phyloP scores from a whole-genome alignment of 2,329 filamentous ascomycete species.

The Alternaria arborescens region DNA sequence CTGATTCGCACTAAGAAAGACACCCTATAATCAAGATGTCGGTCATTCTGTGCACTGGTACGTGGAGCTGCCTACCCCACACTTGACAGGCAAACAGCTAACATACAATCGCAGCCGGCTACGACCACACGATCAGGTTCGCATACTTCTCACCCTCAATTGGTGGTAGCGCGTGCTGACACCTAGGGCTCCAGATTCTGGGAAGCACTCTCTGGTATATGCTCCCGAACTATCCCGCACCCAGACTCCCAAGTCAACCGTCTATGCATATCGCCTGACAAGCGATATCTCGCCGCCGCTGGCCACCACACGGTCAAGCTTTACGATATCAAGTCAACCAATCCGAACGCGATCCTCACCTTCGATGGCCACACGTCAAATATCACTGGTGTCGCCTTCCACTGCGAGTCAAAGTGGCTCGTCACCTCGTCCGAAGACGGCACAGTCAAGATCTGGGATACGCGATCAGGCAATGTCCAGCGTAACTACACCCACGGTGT shows the following conservation, averaged over 20 bases:
- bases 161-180: slow-evolving; percentile 19
- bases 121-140: slow-evolving; percentile 79
- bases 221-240: slow-evolving; percentile 96
- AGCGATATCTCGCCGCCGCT: slow-evolving; percentile 87
- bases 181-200: slow-evolving; percentile 74
- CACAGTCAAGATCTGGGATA: slow-evolving; percentile 98
- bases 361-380: slow-evolving; percentile 98
- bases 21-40: slow-evolving; percentile 59
- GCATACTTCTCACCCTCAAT: slow-evolving; percentile 21
- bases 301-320: slow-evolving; percentile 91
- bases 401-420: slow-evolving; percentile 99
- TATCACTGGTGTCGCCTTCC: slow-evolving; percentile 95
- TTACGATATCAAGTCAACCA: slow-evolving; percentile 98
- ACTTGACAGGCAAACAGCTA: slow-evolving; percentile 22
- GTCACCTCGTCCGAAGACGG: slow-evolving; percentile 97
- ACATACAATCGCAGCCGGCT: slow-evolving; percentile 64
- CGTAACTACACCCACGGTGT: slow-evolving; percentile 90
- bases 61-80: slow-evolving; percentile 39
- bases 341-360: slow-evolving; percentile 88
- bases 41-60: slow-evolving; percentile 73
- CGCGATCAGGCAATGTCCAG: slow-evolving; percentile 83
- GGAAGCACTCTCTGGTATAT: slow-evolving; percentile 97
- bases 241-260: slow-evolving; percentile 98
- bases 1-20: background rate
- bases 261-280: slow-evolving; percentile 97